Base-by-base conservation (phyloP, 805 yeast genomes). In the Yarrowia porcina region DNA sequence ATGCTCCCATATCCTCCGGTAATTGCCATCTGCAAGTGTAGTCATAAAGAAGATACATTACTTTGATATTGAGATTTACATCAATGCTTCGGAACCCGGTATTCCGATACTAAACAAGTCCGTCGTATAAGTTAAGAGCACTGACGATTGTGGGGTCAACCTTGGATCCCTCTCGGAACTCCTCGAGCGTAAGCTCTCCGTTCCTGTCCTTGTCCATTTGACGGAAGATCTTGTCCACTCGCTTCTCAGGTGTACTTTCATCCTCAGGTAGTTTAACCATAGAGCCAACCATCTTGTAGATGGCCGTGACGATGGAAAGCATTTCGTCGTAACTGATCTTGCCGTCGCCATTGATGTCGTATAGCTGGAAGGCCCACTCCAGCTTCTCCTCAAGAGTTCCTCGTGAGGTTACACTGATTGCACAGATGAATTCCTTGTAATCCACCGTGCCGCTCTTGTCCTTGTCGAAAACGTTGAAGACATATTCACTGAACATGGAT, bases 211-310 rank as follows among this genome's bases (percentile, higher is more conserved):
- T 88, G 66, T 86, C 89, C 82, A 90, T 80, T 59, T 83, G 74
- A 38, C 74, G 79, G 76, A 96, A 93, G 42, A 93, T 85, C 78
- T 91, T 93, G 60, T 84, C 82, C 1, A 90, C 90, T 65, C 98
- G 81, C 67, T 85, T 78, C 70, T 92, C 97, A 0, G 99, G 98
- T 0, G 98, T 91, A 47, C 85, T 83, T 69, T 92, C 98, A 71
- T 92, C 97, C 21, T 86, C 93, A 18, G 90, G 89, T 60, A 91
- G 79, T 65, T 85, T 85, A 64, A 92, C 96, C 93, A 92, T 90
- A 1, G 92, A 82, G 0, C 98, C 99, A 64, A 93, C 88, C 98
- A 94, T 92, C 74, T 88, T 89, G 74, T 94, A 93, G 33, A 93
- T 89, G 32, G 97, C 87, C 30, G 82, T 80, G 6, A 91, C 89